phyloP scores from a whole-genome alignment of 2,329 filamentous ascomycete genomes.

The Metarhizium rileyi region DNA sequence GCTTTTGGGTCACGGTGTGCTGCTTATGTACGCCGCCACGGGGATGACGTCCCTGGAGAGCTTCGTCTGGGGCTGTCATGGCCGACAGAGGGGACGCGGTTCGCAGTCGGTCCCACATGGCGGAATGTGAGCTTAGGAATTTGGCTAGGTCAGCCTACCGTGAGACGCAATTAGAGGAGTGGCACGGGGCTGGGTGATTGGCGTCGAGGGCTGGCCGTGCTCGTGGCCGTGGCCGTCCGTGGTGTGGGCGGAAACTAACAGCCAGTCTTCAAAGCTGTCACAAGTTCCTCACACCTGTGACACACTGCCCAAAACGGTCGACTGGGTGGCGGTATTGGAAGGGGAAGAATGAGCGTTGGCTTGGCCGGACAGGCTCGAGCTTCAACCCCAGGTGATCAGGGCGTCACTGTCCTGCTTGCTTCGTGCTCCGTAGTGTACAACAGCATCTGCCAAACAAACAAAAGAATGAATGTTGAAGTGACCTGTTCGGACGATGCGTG shows the following conservation, averaged over 20 bases:
- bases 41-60: neutral
- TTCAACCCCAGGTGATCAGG: too few relatives aligned
- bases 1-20: neutral
- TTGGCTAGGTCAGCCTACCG: neutral
- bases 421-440: neutral
- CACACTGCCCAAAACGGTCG: neutral
- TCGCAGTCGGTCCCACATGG: slow-evolving; percentile 11
- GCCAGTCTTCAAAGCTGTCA: neutral
- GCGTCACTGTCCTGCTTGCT: neutral
- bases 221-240: too few relatives aligned
- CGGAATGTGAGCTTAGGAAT: neutral
- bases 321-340: too few relatives aligned
- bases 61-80: neutral
- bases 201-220: neutral
- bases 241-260: too few relatives aligned
- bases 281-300: neutral
- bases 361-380: neutral
- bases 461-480: too few relatives aligned
- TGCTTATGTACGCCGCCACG: slow-evolving; percentile 1
- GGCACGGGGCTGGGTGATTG: neutral
- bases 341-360: neutral
- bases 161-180: neutral
- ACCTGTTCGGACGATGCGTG: neutral
- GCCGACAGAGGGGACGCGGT: neutral
- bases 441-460: too few relatives aligned